phyloP scores from a whole-genome alignment of 2,329 filamentous ascomycete genomes.

The Ophiostoma quercus region DNA sequence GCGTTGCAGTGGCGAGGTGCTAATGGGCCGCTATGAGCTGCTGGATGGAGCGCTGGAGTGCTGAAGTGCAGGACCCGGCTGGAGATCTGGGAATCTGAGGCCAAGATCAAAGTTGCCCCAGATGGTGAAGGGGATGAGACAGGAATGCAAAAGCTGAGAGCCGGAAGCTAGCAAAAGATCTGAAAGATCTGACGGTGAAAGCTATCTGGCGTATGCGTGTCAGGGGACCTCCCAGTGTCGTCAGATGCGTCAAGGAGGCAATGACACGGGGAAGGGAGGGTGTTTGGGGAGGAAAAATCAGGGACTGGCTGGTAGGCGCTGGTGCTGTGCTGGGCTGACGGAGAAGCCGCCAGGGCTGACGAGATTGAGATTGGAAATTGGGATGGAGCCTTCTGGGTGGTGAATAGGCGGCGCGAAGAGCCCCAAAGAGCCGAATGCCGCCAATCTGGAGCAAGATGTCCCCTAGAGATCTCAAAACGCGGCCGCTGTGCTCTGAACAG shows the following conservation, averaged over 20 bases:
- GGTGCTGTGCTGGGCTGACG: neutral
- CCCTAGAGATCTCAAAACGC: neutral
- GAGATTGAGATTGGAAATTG: neutral
- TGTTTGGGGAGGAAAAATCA: slow-evolving; percentile 3
- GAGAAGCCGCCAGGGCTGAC: slow-evolving; percentile 6
- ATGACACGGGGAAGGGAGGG: slow-evolving; percentile 5
- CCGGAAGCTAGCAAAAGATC: neutral
- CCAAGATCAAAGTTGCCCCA: slow-evolving; percentile 6
- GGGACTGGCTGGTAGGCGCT: slow-evolving; percentile 1
- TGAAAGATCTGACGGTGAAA: neutral
- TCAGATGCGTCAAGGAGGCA: slow-evolving; percentile 13
- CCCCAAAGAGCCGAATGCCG: neutral
- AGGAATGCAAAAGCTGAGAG: neutral
- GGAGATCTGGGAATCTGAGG: neutral
- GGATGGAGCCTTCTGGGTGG: neutral
- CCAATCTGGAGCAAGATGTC: too few species aligned
- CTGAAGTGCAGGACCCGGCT: neutral
- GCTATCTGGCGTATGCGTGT: neutral
- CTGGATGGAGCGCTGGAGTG: neutral
- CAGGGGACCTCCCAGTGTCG: neutral
- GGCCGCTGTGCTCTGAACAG: neutral
- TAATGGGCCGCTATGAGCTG: neutral
- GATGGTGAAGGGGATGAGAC: slow-evolving; percentile 12
- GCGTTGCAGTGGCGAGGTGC: neutral
- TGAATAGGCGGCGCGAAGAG: neutral